Evolutionary conservation across 2,329 filamentous ascomycete genomes (phyloP).

Genomic region (Paecilomyces dactylethromorphus): DNA sequence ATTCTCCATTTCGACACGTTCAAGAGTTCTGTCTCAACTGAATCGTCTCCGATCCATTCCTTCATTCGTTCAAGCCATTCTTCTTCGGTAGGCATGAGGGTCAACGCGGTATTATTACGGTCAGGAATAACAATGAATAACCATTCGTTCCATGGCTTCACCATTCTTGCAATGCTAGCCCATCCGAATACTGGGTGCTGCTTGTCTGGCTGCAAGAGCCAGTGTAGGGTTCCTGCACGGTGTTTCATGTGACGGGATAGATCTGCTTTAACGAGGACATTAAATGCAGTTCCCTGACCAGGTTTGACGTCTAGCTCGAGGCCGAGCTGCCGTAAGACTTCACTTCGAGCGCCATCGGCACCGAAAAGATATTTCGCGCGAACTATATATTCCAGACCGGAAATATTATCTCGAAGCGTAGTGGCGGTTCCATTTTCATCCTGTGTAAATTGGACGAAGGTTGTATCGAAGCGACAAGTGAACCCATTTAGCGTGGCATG

Average conservation of each 20-base stretch:
- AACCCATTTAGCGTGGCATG: slow-evolving; percentile 45
- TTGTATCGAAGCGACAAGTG: slow-evolving; percentile 38
- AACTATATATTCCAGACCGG: slow-evolving; percentile 37
- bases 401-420: slow-evolving; percentile 32
- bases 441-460: slow-evolving; percentile 27
- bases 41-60: slow-evolving; percentile 51
- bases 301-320: slow-evolving; percentile 42
- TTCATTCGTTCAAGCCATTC: slow-evolving; percentile 43
- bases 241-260: slow-evolving; percentile 28
- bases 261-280: slow-evolving; percentile 46
- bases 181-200: slow-evolving; percentile 49
- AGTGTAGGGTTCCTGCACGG: slow-evolving; percentile 55
- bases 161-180: slow-evolving; percentile 50
- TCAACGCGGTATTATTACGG: slow-evolving; percentile 14
- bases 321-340: slow-evolving; percentile 40
- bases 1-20: slow-evolving; percentile 53
- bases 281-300: slow-evolving; percentile 45
- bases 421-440: slow-evolving; percentile 20
- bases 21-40: slow-evolving; percentile 45
- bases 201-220: slow-evolving; percentile 50
- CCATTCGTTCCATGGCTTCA: slow-evolving; percentile 60
- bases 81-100: slow-evolving; percentile 39
- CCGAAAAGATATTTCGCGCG: slow-evolving; percentile 54
- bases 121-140: slow-evolving; percentile 49
- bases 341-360: slow-evolving; percentile 48